Base-by-base conservation (phyloP, 768 basidiomycete genomes). In the Tulasnella sp. region DNA sequence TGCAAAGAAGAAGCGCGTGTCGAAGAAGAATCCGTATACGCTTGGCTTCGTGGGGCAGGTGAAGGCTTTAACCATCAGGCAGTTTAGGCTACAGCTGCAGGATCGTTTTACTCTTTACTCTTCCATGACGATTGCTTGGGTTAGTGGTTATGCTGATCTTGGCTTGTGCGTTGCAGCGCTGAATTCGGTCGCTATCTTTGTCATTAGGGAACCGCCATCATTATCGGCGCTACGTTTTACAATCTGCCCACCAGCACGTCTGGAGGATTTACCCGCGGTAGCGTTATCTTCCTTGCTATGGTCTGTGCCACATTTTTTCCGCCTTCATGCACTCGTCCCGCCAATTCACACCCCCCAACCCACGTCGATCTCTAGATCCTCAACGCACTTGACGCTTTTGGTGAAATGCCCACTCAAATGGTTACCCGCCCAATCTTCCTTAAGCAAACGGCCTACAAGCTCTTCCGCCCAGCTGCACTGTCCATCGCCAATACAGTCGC, bases 221-320 rank as follows among this genome's bases (percentile, higher is more conserved):
- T 88, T 43, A 74, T 87, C 65, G 90, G 90, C 34, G 82, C 78
- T 7, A 80, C 84, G 7, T 95, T 81, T 74, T 81, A 83, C 66
- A 80, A 85, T 51, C 77, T 86, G 52, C 86, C 88, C 1, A 66
- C 77, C 13, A 84, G 85, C 0, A 80, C 91, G 4, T 77, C 78
- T 43, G 92, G 92, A 30, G 88, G 85, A 0, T 96, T 96, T 72
- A 91, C 90, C 24, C 81, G 91, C 63, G 89, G 88, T 48, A 78
- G 86, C 71, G 81, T 91, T 30, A 79, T 94, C 54, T 92, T 93
- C 69, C 68, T 75, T 56, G 71, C 71, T 62, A 69, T 73, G 51
- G 59, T 70, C 15, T 71, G 71, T n/a, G n/a, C n/a, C n/a, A n/a
- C n/a, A n/a, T n/a, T n/a, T n/a, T n/a, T n/a, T n/a, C n/a, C n/a